Evolutionary conservation across 31 red algal genomes (phyloP), one percentile per base, ranked within the genome.

Genomic region (Asparagopsis taxiformis): DNA sequence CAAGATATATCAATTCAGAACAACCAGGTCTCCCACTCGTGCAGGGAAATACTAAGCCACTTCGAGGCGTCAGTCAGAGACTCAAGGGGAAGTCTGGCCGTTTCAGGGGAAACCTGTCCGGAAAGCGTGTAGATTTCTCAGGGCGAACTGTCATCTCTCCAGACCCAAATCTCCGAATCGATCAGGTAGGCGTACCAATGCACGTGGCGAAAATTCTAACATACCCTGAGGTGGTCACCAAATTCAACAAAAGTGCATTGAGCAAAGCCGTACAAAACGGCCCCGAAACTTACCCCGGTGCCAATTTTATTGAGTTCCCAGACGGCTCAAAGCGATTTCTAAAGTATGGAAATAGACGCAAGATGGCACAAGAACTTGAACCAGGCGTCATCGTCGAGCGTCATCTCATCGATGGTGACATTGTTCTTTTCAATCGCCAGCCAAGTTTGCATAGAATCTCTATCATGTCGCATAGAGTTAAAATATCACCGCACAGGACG

Each of bases 341-440:
- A 17, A 50, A 79, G 36, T 99, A 80, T 46, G 97, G 92, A 22
- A 74, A 99, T 65, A 82, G 97, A 3, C 53, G 82, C 17, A 78
- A 75, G 55, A 53, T 95, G 17, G 87, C 97, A 13, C 26, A 51
- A 4, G 87, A 92, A 15, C 52, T 99, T 16, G 29, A 26, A 0
- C 49, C 33, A 7, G 97, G 96, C 13, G 65, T 55, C 16, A 70
- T 95, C 33, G 88, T 99, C 19, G 96, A 99, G 74, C 83, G 96
- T 1, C 96, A 99, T 68, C 76, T 99, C 46, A 58, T 78, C 7
- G 88, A 93, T 30, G 91, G 80, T 20, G 97, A 99, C 55, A 75
- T 99, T 57, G 97, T 99, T 2, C 65, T 99, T 3, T 99, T 99
- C 39, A 99, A 99, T 70, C 87, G 97, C 1, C 97, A 99, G 56